Conservation (phyloP, 139 green algal genomes). For the Chlamydomonas eustigma region DNA sequence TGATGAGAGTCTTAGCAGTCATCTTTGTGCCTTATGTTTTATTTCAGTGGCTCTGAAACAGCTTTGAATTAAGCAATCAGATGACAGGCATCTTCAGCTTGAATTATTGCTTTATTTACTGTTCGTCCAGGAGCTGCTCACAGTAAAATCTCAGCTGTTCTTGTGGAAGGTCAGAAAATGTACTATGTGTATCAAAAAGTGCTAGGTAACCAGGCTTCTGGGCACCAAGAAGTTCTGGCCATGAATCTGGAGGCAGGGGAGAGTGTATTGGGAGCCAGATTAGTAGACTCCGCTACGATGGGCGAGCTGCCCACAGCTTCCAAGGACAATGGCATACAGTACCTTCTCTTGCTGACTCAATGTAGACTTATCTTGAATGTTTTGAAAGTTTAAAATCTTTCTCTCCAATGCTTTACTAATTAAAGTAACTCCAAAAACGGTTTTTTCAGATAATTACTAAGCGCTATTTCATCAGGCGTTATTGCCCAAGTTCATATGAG, state of each 20-base stretch:
- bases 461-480: no score
- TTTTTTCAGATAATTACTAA: no score
- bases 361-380: slow-evolving; percentile 24
- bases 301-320: not conserved
- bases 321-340: not conserved
- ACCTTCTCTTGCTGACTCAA: slow-evolving; percentile 30
- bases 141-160: slow-evolving; percentile 38
- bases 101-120: no score
- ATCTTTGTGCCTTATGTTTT: no score
- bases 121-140: not conserved
- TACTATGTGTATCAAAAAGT: slow-evolving; percentile 57
- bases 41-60: no score
- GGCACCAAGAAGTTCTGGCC: slow-evolving; percentile 55
- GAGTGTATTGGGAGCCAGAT: slow-evolving; percentile 47
- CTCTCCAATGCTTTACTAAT: no score
- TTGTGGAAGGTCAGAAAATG: slow-evolving; percentile 57
- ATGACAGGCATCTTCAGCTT: no score
- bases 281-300: slow-evolving; percentile 26
- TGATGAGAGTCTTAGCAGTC: no score
- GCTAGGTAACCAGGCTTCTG: slow-evolving; percentile 18
- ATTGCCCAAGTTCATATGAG: no score
- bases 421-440: no score
- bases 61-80: no score
- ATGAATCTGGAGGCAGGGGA: slow-evolving; percentile 45
- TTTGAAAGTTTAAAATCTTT: not conserved